These are phyloP conservation scores for Cryptosporidium bovis DNA, from an alignment of 169 alveolate genomes.

Conservation along the genomic window DNA sequence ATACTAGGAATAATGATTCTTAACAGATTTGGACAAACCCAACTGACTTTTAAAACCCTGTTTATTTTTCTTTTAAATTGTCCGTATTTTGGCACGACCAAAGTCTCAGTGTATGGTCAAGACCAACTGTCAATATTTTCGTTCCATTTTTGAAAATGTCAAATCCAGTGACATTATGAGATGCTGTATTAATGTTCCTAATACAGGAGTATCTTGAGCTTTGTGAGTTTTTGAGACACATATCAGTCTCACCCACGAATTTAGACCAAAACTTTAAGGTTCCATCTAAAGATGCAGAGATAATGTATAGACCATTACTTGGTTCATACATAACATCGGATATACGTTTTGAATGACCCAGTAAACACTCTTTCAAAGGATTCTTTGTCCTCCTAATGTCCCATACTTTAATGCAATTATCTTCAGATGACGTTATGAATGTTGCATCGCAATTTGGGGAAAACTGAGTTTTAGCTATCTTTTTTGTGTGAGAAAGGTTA, in stretches of 20 bases:
- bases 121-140: constrained; percentile 38
- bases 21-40: too few species aligned
- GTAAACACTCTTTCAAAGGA: constrained; percentile 9
- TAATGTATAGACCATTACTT: constrained; percentile 39
- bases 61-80: background rate
- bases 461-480: constrained; percentile 82
- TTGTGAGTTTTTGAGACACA: background rate
- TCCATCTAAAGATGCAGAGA: constrained; percentile 48
- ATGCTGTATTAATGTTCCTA: background rate
- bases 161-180: constrained; percentile 57
- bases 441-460: constrained; percentile 75
- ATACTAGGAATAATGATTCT: too few species aligned
- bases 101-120: constrained; percentile 45
- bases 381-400: constrained; percentile 84
- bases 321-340: constrained; percentile 66
- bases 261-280: constrained; percentile 50
- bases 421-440: constrained; percentile 88
- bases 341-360: constrained; percentile 59
- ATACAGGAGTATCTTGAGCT: constrained; percentile 11
- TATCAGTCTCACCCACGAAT: background rate
- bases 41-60: too few species aligned
- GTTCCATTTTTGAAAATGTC: constrained; percentile 45
- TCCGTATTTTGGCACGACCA: constrained; percentile 29
- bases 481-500: constrained; percentile 82
- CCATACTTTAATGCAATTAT: constrained; percentile 88